phyloP scores from a whole-genome alignment of 257 asterid genomes.

The Galeopsis tetrahit region DNA sequence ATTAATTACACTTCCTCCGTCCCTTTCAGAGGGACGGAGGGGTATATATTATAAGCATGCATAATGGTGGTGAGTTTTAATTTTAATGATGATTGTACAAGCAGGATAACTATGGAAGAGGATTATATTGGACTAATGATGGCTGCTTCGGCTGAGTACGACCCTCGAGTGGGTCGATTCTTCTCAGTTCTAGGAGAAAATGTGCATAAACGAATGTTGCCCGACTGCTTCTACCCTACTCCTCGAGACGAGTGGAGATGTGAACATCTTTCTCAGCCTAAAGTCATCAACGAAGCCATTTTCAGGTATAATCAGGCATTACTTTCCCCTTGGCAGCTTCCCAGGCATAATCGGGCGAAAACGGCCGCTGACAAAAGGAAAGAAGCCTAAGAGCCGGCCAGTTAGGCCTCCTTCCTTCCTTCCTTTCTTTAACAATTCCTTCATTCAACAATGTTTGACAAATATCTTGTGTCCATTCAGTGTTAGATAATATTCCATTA shows the following conservation, averaged over 20 bases:
- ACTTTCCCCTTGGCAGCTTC: no score
- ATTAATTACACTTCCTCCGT: no score
- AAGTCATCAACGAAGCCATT: background rate
- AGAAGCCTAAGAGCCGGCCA: no score
- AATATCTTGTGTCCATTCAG: no score
- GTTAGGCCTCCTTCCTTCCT: no score
- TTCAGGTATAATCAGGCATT: background rate
- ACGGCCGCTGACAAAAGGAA: no score
- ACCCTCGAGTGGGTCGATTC: background rate
- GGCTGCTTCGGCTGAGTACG: background rate
- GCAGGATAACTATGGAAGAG: background rate
- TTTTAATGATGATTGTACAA: background rate
- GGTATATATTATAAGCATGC: no score
- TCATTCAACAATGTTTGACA: no score
- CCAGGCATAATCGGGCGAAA: no score
- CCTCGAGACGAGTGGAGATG: background rate
- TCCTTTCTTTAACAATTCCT: no score
- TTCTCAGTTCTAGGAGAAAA: background rate
- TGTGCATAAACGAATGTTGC: background rate
- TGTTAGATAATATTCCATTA: no score
- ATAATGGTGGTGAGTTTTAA: background rate
- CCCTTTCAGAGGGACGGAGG: no score
- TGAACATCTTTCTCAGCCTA: background rate
- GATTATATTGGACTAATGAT: background rate
- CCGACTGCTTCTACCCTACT: background rate